Percentiles rank a stretch among this genome's conserved stretches.
phyloP scores from a whole-genome alignment of 257 asterid genomes.

The Dorcoceras hygrometricum region DNA sequence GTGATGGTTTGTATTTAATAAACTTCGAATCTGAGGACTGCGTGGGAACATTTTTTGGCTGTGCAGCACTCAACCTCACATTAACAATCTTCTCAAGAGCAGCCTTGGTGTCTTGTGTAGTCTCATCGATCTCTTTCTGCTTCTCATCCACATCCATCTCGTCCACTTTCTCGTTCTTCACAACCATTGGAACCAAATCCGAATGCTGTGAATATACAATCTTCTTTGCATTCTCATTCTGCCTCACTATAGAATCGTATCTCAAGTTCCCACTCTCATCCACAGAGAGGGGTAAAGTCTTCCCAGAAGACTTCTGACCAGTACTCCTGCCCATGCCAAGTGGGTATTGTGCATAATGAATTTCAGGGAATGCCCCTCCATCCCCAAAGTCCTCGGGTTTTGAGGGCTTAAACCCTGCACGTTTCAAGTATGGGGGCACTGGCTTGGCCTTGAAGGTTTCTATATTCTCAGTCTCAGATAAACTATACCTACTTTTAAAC shows the following conservation, averaged over 20 bases:
- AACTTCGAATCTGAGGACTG: conserved; percentile 75
- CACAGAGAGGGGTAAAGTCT: conserved; percentile 76
- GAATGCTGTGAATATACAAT: conserved; percentile 75
- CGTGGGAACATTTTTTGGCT: conserved; percentile 80
- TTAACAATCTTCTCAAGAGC: conserved; percentile 92
- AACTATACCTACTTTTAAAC: conserved; percentile 53
- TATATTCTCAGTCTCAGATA: conserved; percentile 51
- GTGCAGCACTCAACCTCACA: conserved; percentile 90
- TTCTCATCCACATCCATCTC: conserved; percentile 77
- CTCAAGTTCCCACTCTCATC: conserved; percentile 82
- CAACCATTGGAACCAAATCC: conserved; percentile 75
- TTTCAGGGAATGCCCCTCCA: conserved; percentile 94
- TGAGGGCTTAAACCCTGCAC: conserved; percentile 79
- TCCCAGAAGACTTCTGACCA: conserved; percentile 50
- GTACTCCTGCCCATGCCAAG: conserved; percentile 75
- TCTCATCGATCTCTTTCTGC: conserved; percentile 78
- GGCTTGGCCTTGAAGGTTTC: conserved; percentile 51
- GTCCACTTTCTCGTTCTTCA: conserved; percentile 47
- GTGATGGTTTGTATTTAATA: conserved; percentile 94
- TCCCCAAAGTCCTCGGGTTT: conserved; percentile 86
- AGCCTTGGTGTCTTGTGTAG: conserved; percentile 72
- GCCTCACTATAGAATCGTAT: conserved; percentile 82
- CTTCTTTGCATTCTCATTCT: conserved; percentile 81
- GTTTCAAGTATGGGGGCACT: conserved; percentile 69
- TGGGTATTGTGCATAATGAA: conserved; percentile 80